Base-by-base conservation (phyloP, 768 basidiomycete genomes). In the Clathrus columnatus region DNA sequence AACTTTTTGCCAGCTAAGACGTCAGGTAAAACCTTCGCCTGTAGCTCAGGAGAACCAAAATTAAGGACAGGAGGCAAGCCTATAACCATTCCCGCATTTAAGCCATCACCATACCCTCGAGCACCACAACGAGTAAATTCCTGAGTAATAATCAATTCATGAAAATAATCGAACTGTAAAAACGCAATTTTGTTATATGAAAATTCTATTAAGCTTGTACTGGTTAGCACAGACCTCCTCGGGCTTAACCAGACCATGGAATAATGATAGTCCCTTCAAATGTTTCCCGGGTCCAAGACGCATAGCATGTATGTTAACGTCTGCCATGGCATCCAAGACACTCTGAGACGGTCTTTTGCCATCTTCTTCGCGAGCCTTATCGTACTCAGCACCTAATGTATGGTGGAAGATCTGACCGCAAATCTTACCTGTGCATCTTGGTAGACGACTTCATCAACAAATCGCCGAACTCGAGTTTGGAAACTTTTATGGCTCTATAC, bases 241-340 rank as follows among this genome's bases (percentile, higher is more conserved):
- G 1, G 88, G 87, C 59, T 80, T 79, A 18, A 92, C 83, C 23
- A 85, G 63, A 3, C 87, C 91, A 55, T 74, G 78, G 75, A 90
- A 82, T 2, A 95, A 73, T 6, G 71, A 76, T n/a, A 77, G 74
- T 1, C 94, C 94, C 66, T 88, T 77, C 43, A 94, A 70, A 62
- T 93, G 91, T 63, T 85, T 88, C 30, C 88, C 90, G 0, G 94
- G 94, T 16, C 95, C 95, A 71, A 94, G 75, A 20, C 89, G 77
- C 91, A 96, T 95, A 14, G 90, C 88, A 65, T 91, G 87, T 18
- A 97, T 54, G 63, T 91, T 83, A 27, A 79, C 51, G 50, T 82
- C 82, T 84, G 88, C 82, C 87, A 95, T 87, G 59, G 82, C 81
- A 62, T 92, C 81, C 48, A 93, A 72, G 29, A 95, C 85, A 50